Conservation (phyloP, 2,329 filamentous ascomycete genomes). For the Curvularia hawaiiensis region DNA sequence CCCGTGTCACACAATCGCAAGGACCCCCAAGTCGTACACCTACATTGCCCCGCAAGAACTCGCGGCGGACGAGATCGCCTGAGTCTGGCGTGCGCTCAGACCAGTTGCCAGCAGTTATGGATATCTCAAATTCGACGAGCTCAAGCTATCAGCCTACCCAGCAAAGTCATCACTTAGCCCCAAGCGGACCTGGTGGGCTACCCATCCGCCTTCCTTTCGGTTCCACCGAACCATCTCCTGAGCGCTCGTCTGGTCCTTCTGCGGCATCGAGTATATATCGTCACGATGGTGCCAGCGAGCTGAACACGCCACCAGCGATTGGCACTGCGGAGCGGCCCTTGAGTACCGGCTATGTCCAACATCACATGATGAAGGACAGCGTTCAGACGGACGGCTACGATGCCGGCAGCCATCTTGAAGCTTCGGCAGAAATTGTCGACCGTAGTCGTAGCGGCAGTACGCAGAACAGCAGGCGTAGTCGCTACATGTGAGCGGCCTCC, state of each 20-base stretch:
- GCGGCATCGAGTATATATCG: conserved; percentile 44
- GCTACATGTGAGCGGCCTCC: conserved; percentile 10
- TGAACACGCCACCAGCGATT: conserved; percentile 27
- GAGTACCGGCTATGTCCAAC: conserved; percentile 48
- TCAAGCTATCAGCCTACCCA: conserved; percentile 17
- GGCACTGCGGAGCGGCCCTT: conserved; percentile 35
- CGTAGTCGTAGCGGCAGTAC: conserved; percentile 43
- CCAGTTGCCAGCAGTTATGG: conserved; percentile 39
- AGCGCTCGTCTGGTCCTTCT: conserved; percentile 42
- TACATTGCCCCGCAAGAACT: conserved; percentile 72
- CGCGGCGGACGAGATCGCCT: conserved; percentile 50
- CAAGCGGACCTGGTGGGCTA: conserved; percentile 30
- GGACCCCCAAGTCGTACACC: conserved; percentile 41
- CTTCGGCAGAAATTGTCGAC: conserved; percentile 46
- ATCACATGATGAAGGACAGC: conserved; percentile 46
- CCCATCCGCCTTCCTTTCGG: conserved; percentile 46
- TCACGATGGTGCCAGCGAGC: conserved; percentile 25
- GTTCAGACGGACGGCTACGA: conserved; percentile 42
- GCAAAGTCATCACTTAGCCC: conserved; percentile 33
- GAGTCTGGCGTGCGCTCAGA: conserved; percentile 35
- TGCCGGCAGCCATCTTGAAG: conserved; percentile 40
- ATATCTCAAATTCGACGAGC: conserved; percentile 22
- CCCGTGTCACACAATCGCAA: conserved; percentile 34
- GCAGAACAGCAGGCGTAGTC: conserved; percentile 32
- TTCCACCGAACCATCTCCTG: conserved; percentile 44